phyloP scores from a whole-genome alignment of 495 filamentous ascomycete genomes.

The Aspergillus steynii region DNA sequence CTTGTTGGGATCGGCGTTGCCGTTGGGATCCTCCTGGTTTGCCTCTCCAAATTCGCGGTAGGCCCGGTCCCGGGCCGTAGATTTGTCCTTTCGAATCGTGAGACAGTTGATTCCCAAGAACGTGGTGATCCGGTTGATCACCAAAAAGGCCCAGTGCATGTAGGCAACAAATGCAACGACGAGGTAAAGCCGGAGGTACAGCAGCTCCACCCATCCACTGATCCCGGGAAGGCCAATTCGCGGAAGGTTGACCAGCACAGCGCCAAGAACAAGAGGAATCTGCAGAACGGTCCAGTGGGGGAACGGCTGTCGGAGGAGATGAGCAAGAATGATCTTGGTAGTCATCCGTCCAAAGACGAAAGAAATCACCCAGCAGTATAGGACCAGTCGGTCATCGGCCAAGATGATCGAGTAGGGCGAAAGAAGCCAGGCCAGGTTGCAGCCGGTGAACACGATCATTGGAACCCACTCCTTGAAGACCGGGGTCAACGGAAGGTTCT shows the following conservation, averaged over 20 bases:
- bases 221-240: constrained; percentile 68
- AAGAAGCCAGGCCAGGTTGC: constrained; percentile 80
- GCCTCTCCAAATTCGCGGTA: constrained; percentile 38
- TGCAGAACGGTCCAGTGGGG: constrained; percentile 95
- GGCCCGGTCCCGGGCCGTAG: constrained; percentile 37
- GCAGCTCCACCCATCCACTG: constrained; percentile 61
- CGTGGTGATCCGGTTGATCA: constrained; percentile 87
- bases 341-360: constrained; percentile 99
- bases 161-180: constrained; percentile 79
- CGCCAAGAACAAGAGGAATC: constrained; percentile 79
- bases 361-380: constrained; percentile 91
- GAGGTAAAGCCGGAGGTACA: constrained; percentile 82
- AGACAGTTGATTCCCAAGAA: constrained; percentile 93
- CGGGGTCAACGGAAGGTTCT: constrained; percentile 74
- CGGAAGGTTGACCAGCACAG: constrained; percentile 80
- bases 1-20: constrained; percentile 15
- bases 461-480: constrained; percentile 95
- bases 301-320: constrained; percentile 90
- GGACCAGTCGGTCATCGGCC: constrained; percentile 77
- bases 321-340: constrained; percentile 97
- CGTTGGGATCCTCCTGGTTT: constrained; percentile 7
- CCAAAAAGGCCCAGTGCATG: constrained; percentile 86
- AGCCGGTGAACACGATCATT: constrained; percentile 74
- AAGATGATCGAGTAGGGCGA: constrained; percentile 81
- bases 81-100: constrained; percentile 72